Percentiles rank a stretch among this genome's conserved stretches.
Conservation (phyloP, 139 green algal genomes). For the Chlamydomonas eustigma region DNA sequence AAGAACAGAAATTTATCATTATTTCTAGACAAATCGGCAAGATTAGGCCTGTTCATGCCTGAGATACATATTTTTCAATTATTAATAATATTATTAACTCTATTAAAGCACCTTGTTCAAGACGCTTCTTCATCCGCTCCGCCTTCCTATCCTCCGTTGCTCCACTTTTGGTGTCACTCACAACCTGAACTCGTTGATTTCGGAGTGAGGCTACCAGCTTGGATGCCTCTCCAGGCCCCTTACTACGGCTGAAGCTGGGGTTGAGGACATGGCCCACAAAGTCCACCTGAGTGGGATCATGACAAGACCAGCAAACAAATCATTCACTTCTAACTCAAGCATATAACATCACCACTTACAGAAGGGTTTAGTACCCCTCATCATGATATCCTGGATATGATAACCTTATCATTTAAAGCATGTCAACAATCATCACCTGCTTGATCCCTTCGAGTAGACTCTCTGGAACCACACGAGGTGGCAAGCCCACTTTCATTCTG, state of each 20-base stretch:
- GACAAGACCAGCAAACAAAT: no score
- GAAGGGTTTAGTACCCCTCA: no score
- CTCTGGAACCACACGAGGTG: slow-evolving; percentile 56
- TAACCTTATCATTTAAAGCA: no score
- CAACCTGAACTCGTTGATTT: slow-evolving; percentile 46
- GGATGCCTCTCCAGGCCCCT: slow-evolving; percentile 34
- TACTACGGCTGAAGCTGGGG: slow-evolving; percentile 57
- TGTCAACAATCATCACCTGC: not conserved
- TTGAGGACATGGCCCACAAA: slow-evolving; percentile 83
- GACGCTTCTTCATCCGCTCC: slow-evolving; percentile 23
- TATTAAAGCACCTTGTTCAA: slow-evolving; percentile 14
- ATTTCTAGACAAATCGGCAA: no score
- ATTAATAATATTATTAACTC: no score
- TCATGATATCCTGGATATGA: no score
- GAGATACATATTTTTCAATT: no score
- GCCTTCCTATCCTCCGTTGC: slow-evolving; percentile 9
- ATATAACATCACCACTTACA: no score
- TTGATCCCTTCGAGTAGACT: not conserved
- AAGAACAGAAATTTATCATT: no score
- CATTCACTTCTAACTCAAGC: no score
- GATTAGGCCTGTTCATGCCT: no score
- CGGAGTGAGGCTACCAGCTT: slow-evolving; percentile 37
- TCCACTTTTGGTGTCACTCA: not conserved
- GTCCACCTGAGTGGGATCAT: slow-evolving; percentile 54
- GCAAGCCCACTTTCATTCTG: slow-evolving; percentile 43